Conservation (phyloP, 108 stramenopile genomes). For the Pseudonitzschia pungens region DNA sequence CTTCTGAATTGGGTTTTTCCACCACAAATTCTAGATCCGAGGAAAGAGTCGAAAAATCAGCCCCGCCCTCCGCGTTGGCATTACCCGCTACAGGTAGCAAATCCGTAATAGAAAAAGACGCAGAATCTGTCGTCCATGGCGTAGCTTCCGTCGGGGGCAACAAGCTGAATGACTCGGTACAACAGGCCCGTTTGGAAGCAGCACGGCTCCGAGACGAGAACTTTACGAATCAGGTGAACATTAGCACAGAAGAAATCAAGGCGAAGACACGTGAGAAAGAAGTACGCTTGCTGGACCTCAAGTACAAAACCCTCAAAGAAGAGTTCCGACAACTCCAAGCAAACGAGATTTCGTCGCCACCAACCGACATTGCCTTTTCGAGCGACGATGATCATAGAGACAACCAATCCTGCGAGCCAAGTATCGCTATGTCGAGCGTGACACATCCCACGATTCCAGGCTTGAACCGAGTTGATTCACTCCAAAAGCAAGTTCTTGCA, state of each 20-base stretch:
- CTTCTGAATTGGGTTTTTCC: not conserved
- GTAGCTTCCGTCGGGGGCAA: not conserved
- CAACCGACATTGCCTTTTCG: not conserved
- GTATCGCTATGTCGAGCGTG: conserved; percentile 4
- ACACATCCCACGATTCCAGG: not conserved
- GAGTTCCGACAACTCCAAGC: not conserved
- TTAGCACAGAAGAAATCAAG: conserved; percentile 5
- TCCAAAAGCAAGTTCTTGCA: not conserved
- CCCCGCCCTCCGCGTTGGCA: too few species aligned
- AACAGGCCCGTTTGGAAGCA: not conserved
- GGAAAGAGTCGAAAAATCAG: too few species aligned
- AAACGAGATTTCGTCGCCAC: not conserved
- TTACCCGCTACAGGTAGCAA: too few species aligned
- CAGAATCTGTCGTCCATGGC: not conserved
- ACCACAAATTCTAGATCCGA: not conserved
- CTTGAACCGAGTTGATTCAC: not conserved
- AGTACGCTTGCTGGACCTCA: conserved; percentile 4
- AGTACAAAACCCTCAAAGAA: conserved; percentile 6
- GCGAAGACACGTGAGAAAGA: conserved; percentile 14
- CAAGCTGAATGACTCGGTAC: not conserved
- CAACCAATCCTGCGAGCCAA: not conserved
- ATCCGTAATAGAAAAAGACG: not conserved
- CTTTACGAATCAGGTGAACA: conserved; percentile 2
- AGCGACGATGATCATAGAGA: not conserved
- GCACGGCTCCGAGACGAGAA: conserved; percentile 1